Evolutionary conservation across 2,329 filamentous ascomycete genomes (phyloP).

Genomic region (Aspergillus pseudoviridinutans): DNA sequence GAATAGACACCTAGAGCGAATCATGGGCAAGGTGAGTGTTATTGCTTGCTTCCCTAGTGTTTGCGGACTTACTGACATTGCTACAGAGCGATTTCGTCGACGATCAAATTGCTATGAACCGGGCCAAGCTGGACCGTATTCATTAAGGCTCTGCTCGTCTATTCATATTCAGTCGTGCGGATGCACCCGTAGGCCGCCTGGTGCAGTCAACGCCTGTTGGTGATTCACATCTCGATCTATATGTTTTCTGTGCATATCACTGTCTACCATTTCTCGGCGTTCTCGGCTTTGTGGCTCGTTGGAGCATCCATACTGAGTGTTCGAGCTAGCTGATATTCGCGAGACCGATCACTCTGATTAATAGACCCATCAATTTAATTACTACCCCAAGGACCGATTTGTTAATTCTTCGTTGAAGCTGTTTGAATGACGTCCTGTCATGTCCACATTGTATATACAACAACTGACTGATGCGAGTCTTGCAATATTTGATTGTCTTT

Average conservation of each 20-base stretch:
- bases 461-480: background rate
- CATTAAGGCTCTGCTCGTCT: slow-evolving; percentile 21
- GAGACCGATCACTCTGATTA: background rate
- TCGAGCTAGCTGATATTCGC: background rate
- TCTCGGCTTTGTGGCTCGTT: slow-evolving; percentile 11
- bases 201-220: slow-evolving; percentile 21
- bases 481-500: no score
- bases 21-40: slow-evolving; percentile 67
- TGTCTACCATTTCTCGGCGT: slow-evolving; percentile 19
- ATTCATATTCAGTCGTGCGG: background rate
- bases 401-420: background rate
- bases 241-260: slow-evolving; percentile 11
- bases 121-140: slow-evolving; percentile 62
- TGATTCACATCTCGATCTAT: slow-evolving; percentile 12
- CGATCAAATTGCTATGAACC: slow-evolving; percentile 75
- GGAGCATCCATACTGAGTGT: background rate
- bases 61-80: slow-evolving; percentile 17
- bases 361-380: background rate
- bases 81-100: slow-evolving; percentile 74
- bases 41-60: background rate
- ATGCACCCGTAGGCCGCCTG: slow-evolving; percentile 24
- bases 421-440: background rate
- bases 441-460: background rate
- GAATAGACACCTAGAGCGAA: slow-evolving; percentile 72
- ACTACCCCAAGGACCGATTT: slow-evolving; percentile 9